Percentiles rank a stretch among this genome's conserved stretches.
Evolutionary conservation across 1,284 basidiomycete species (phyloP).

Genomic region (Austropuccinia psidii): DNA sequence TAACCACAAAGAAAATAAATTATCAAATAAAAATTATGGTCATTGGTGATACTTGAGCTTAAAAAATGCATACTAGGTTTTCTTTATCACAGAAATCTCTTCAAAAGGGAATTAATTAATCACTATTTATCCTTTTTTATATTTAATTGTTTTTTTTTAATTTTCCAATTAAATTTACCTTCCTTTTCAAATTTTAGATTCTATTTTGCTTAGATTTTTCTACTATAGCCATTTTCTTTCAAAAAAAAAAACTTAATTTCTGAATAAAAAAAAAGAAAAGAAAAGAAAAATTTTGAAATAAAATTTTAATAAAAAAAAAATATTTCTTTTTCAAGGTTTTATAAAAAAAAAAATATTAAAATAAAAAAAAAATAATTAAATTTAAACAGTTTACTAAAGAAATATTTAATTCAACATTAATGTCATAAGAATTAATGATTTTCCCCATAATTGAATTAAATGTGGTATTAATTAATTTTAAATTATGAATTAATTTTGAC

Average conservation of each 20-base stretch:
- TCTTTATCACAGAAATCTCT: conserved; percentile 1
- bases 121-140: neutral
- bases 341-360: no score
- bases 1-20: no score
- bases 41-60: conserved; percentile 22
- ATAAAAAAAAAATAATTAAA: no score
- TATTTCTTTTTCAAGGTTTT: no score
- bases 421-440: conserved; percentile 79
- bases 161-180: no score
- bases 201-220: no score
- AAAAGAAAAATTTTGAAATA: conserved; percentile 97
- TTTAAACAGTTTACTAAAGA: conserved; percentile 64
- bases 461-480: conserved; percentile 85
- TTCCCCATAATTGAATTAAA: conserved; percentile 97
- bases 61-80: conserved; percentile 9
- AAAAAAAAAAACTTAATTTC: conserved; percentile 89
- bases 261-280: no score
- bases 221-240: conserved; percentile 51
- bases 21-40: conserved; percentile 21
- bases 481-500: conserved; percentile 57
- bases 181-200: no score
- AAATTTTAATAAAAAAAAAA: conserved; percentile 57
- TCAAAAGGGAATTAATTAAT: conserved; percentile 21
- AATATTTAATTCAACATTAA: conserved; percentile 76
- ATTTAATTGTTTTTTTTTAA: no score